Conservation (phyloP, 306 rosid genomes). For the Vachellia pachyceras region DNA sequence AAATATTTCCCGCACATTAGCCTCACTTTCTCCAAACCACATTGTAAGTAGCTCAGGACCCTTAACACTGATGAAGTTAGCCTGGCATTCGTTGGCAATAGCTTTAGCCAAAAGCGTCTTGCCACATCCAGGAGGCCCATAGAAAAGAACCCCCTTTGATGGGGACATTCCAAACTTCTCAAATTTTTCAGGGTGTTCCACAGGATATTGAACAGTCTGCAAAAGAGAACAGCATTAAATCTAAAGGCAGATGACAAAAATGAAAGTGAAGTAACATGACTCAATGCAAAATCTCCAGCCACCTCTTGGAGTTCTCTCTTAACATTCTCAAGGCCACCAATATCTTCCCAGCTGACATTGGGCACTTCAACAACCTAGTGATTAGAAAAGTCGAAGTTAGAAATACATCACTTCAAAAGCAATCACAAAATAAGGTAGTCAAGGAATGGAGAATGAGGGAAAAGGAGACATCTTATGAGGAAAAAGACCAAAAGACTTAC, state of each 20-base stretch:
- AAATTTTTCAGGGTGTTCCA: slow-evolving; percentile 61
- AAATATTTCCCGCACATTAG: slow-evolving; percentile 25
- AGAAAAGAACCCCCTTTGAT: slow-evolving; percentile 39
- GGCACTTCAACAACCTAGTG: slow-evolving; percentile 81
- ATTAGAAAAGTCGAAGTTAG: slow-evolving; percentile 26
- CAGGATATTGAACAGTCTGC: slow-evolving; percentile 85
- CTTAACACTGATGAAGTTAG: slow-evolving; percentile 18
- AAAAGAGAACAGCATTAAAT: slow-evolving; percentile 4
- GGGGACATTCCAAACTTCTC: slow-evolving; percentile 27
- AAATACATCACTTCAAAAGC: neutral
- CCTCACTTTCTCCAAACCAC: slow-evolving; percentile 33
- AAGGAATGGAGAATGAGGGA: neutral
- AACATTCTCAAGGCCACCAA: slow-evolving; percentile 81
- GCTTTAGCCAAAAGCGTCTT: slow-evolving; percentile 26
- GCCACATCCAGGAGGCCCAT: slow-evolving; percentile 51
- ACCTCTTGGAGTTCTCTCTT: slow-evolving; percentile 87
- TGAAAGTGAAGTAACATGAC: neutral
- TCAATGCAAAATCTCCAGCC: slow-evolving; percentile 1
- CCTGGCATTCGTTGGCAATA: slow-evolving; percentile 53
- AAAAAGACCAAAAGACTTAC: slow-evolving; percentile 41
- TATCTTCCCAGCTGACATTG: slow-evolving; percentile 72
- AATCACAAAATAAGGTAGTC: neutral
- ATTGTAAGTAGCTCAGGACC: slow-evolving; percentile 23
- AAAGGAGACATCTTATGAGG: neutral
- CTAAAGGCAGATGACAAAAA: neutral